Evolutionary conservation across 768 basidiomycete species (phyloP).

Genomic region (Agrocybe praecox): DNA sequence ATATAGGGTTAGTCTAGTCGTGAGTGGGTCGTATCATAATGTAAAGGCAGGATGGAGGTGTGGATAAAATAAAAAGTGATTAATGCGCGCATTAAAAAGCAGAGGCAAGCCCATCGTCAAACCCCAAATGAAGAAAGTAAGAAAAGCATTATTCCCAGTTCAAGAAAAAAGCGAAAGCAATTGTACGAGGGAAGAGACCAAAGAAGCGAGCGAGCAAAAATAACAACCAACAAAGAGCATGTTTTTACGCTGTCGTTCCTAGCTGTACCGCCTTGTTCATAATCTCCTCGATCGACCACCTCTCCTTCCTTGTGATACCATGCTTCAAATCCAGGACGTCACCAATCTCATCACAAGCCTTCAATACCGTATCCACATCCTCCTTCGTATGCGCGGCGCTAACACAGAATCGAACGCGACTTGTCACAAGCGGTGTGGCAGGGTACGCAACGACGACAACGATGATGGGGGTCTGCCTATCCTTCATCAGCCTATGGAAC

Average conservation of each 20-base stretch:
- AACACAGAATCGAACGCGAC: slow-evolving; percentile 91
- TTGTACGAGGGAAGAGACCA: background rate
- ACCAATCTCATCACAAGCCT: slow-evolving; percentile 92
- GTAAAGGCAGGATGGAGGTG: background rate
- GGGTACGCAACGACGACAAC: slow-evolving; percentile 91
- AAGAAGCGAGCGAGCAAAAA: background rate
- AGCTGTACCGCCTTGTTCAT: slow-evolving; percentile 74
- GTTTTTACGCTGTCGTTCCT: slow-evolving; percentile 26
- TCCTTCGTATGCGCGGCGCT: slow-evolving; percentile 97
- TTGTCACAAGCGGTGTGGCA: slow-evolving; percentile 87
- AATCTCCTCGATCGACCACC: slow-evolving; percentile 83
- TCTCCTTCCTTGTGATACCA: slow-evolving; percentile 50
- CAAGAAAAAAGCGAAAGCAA: background rate
- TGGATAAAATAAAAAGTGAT: background rate
- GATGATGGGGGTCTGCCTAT: slow-evolving; percentile 77
- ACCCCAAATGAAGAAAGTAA: background rate
- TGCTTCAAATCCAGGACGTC: slow-evolving; percentile 90
- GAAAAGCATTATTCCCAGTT: background rate
- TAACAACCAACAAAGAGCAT: background rate
- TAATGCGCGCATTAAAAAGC: background rate
- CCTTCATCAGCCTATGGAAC: slow-evolving; percentile 89
- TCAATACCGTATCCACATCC: slow-evolving; percentile 85
- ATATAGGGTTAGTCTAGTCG: background rate
- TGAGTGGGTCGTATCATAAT: background rate
- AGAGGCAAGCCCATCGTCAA: background rate